Evolutionary conservation across 257 asterid genomes (phyloP), one percentile per base, ranked within the genome.

Genomic region (Gynochthodes officinalis): DNA sequence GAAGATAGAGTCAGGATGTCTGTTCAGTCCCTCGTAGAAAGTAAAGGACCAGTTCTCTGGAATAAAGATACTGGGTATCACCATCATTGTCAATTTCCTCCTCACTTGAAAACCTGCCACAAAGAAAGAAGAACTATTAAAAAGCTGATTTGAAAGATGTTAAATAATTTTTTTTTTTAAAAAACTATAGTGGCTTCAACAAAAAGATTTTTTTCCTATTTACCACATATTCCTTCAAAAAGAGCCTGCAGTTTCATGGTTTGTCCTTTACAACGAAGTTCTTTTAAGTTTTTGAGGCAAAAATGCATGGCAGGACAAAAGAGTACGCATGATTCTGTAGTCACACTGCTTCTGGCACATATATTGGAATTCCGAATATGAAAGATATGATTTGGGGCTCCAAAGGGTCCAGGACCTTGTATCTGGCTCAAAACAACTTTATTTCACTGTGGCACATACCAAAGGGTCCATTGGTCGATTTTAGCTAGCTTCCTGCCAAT

Each of bases 41-140:
- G 99, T 95, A 83, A 90, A 95, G 77, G 99, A 95, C 99, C 98
- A 92, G 74, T 91, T 96, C 87, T 92, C 99, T 18, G 98, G 99
- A 59, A 95, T 76, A 79, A 95, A 95, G 73, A 95, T 95, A 84
- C 99, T 95, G 64, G 98, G 99, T 78, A 95, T 92, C 28, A 90
- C 96, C 86, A 95, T 85, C 98, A 92, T 85, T 7, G 96, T 85
- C 76, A 92, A 87, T 85, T 95, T 95, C 84, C 86, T 89, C 79
- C 95, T 88, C 84, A 86, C 86, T 83, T 82, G 88, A 28, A 80
- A 81, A 68, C 95, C 98, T 95, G 80, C 35, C 75, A 73, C 21
- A 37, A 14, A 64, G 21, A 78, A 78, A 50, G 32, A 30, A 52
- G 44, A 69, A 57, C n/a, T 54, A 67, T 62, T 25, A 72, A 63